Evolutionary conservation across 2,329 filamentous ascomycete species (phyloP).

Genomic region (Aureobasidium sp.): DNA sequence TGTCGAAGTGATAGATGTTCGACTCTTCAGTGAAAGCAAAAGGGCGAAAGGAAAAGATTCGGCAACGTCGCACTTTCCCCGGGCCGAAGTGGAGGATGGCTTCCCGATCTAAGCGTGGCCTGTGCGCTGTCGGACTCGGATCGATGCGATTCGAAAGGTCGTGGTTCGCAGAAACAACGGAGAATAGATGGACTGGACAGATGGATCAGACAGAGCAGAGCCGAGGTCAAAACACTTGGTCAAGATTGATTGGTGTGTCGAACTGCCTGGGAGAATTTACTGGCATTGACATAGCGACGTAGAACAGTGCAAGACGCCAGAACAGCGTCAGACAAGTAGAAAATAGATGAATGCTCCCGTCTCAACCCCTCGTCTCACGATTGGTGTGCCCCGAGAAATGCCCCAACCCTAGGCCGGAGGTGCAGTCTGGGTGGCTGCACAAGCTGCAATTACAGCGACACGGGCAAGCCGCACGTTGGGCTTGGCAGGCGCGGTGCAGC

Average conservation of each 20-base stretch:
- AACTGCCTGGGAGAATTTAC: not conserved
- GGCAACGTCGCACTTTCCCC: not conserved
- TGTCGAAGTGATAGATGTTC: not conserved
- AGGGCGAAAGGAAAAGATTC: constrained; percentile 8
- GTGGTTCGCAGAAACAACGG: constrained; percentile 3
- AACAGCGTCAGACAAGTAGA: not conserved
- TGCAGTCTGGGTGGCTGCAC: not conserved
- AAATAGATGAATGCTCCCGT: not conserved
- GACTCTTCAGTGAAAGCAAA: not conserved
- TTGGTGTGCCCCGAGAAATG: constrained; percentile 7
- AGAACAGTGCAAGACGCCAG: not conserved
- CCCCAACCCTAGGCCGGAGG: not conserved
- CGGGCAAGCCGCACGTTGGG: not conserved
- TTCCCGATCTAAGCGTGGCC: not conserved
- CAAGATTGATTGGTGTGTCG: not conserved
- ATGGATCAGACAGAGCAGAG: not conserved
- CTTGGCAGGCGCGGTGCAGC: not conserved
- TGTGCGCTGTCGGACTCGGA: constrained; percentile 3
- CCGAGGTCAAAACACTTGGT: constrained; percentile 13
- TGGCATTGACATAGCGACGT: not conserved
- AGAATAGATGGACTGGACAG: not conserved
- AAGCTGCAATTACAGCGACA: not conserved
- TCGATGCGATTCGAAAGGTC: not conserved
- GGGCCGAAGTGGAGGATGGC: not conserved
- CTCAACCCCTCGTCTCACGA: not conserved